Evolutionary conservation across 1,284 basidiomycete species (phyloP).

Genomic region (Spongiforma sp.): DNA sequence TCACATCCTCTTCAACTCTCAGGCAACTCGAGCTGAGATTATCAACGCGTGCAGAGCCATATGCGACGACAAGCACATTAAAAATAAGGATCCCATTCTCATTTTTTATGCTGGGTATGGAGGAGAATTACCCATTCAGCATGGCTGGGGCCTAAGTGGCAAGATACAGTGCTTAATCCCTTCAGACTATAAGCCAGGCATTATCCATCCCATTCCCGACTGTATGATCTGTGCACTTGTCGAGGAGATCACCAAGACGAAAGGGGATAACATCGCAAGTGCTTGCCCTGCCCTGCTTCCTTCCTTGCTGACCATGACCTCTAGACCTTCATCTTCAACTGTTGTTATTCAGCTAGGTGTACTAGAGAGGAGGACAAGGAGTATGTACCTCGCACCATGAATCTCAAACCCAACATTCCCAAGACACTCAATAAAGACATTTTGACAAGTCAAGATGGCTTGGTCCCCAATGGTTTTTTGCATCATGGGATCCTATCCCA

Average conservation of each 20-base stretch:
- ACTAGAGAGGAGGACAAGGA: conserved; percentile 44
- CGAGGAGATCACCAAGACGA: conserved; percentile 49
- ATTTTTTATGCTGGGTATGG: conserved; percentile 72
- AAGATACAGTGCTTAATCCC: conserved; percentile 62
- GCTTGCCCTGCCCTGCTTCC: background rate
- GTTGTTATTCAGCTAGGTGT: conserved; percentile 54
- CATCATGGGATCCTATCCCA: conserved; percentile 46
- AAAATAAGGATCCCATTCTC: conserved; percentile 60
- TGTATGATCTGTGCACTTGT: conserved; percentile 60
- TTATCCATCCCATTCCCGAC: conserved; percentile 52
- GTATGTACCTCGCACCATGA: conserved; percentile 45
- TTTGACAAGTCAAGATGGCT: conserved; percentile 45
- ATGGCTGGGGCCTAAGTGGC: conserved; percentile 44
- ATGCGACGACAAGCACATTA: conserved; percentile 56
- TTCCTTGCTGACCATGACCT: background rate
- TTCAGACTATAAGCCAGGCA: conserved; percentile 60
- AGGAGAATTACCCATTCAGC: conserved; percentile 54
- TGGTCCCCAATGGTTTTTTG: conserved; percentile 47
- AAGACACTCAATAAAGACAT: conserved; percentile 54
- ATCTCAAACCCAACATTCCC: conserved; percentile 50
- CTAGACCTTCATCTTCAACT: conserved; percentile 61
- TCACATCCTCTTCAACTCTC: conserved; percentile 51
- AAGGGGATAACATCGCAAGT: conserved; percentile 60
- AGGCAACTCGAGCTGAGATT: conserved; percentile 60
- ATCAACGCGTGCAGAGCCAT: conserved; percentile 57